phyloP scores from a whole-genome alignment of 305 asterid species.

The Solanum chacoense region DNA sequence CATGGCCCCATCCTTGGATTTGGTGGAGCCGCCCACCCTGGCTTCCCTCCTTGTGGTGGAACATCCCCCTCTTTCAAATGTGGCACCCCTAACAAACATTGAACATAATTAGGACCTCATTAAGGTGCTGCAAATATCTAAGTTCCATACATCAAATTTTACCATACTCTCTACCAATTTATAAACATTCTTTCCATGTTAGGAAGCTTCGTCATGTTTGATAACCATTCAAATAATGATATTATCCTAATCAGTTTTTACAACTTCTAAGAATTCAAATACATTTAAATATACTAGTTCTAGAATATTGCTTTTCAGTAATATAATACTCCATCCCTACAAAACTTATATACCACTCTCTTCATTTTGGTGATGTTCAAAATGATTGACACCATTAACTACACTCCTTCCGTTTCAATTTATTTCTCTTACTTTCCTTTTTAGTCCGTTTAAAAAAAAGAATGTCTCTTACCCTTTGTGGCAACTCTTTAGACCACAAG shows the following conservation, averaged over 20 bases:
- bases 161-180: background rate
- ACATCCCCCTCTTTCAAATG: constrained; percentile 81
- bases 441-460: background rate
- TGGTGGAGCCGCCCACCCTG: constrained; percentile 97
- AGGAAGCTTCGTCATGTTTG: background rate
- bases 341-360: background rate
- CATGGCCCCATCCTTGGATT: constrained; percentile 83
- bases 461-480: background rate
- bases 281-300: background rate
- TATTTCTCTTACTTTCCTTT: background rate
- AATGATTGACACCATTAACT: background rate
- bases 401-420: background rate
- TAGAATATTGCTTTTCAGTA: background rate
- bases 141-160: background rate
- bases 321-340: background rate
- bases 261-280: background rate
- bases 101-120: background rate
- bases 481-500: background rate
- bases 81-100: constrained; percentile 56
- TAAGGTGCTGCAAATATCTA: background rate
- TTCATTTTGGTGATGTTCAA: background rate
- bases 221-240: background rate
- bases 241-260: background rate
- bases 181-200: background rate
- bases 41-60: constrained; percentile 74